A percentile compares a stretch with the other conserved stretches of the same genome.
These are phyloP conservation scores for Tolypocladium endophyticum DNA, from an alignment of 2,329 filamentous ascomycete genomes.

Conservation along the genomic window DNA sequence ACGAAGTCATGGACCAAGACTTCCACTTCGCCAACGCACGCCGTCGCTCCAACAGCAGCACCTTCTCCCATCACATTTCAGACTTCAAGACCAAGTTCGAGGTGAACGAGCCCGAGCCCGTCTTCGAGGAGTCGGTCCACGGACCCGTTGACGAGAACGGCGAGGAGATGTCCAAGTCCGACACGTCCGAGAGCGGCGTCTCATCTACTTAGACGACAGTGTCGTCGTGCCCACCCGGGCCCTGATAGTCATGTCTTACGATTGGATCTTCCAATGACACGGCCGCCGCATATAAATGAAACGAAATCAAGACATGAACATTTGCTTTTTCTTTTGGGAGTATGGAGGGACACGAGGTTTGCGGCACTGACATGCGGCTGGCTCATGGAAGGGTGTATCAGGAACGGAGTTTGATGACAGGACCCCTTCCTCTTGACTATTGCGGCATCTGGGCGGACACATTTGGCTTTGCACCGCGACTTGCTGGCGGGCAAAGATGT, in stretches of 20 bases:
- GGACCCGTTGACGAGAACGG: slow-evolving; percentile 48
- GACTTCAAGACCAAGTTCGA: slow-evolving; percentile 98
- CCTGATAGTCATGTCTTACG: slow-evolving; percentile 10
- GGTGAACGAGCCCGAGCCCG: slow-evolving; percentile 74
- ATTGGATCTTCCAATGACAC: neutral
- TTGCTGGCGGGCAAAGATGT: slow-evolving; percentile 12
- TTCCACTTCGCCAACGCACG: slow-evolving; percentile 80
- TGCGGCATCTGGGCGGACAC: slow-evolving; percentile 12
- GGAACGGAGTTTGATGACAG: slow-evolving; percentile 4
- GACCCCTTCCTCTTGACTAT: slow-evolving; percentile 8
- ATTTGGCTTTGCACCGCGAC: slow-evolving; percentile 7
- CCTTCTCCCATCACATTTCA: slow-evolving; percentile 55
- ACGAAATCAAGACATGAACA: slow-evolving; percentile 12
- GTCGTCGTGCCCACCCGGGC: slow-evolving; percentile 13
- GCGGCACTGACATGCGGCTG: neutral
- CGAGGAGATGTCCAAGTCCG: slow-evolving; percentile 45
- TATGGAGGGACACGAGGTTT: neutral
- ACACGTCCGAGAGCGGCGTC: slow-evolving; percentile 48
- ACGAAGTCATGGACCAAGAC: slow-evolving; percentile 73
- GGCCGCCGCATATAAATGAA: slow-evolving; percentile 10
- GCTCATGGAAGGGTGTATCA: neutral
- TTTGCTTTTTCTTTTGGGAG: slow-evolving; percentile 3
- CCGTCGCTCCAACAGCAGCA: slow-evolving; percentile 86
- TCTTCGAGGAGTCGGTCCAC: slow-evolving; percentile 81
- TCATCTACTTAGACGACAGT: slow-evolving; percentile 44